Evolutionary conservation across 306 rosid genomes (phyloP).

Genomic region (Psophocarpus tetragonolobus): DNA sequence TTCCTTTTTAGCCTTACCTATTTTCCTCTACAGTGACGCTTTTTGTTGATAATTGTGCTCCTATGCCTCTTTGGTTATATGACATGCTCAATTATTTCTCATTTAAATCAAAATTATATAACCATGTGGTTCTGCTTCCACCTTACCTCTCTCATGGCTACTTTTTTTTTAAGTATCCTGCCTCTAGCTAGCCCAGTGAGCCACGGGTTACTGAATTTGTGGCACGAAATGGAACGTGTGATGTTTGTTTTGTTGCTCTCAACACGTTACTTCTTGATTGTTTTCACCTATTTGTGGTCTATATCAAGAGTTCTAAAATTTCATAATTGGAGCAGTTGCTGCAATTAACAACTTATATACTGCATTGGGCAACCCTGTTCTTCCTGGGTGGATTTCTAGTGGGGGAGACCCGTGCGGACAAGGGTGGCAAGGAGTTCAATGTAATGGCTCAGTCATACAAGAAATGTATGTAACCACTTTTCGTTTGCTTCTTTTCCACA

Average conservation of each 20-base stretch:
- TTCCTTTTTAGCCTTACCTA: slow-evolving; percentile 23
- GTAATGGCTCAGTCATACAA: slow-evolving; percentile 62
- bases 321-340: slow-evolving; percentile 60
- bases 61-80: not conserved
- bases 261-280: not conserved
- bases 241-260: not conserved
- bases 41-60: slow-evolving; percentile 24
- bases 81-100: not conserved
- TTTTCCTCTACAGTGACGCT: slow-evolving; percentile 22
- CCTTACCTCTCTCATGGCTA: not conserved
- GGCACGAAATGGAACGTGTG: not conserved
- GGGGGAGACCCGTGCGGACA: slow-evolving; percentile 96
- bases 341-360: slow-evolving; percentile 72
- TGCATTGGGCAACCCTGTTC: slow-evolving; percentile 72
- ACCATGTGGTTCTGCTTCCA: not conserved
- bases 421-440: slow-evolving; percentile 87
- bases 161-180: not conserved
- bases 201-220: not conserved
- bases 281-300: slow-evolving; percentile 15
- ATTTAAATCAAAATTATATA: slow-evolving; percentile 1
- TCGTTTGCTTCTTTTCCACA: slow-evolving; percentile 5
- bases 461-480: slow-evolving; percentile 57
- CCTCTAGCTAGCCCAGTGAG: not conserved
- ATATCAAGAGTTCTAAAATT: slow-evolving; percentile 3
- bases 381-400: slow-evolving; percentile 82